These are phyloP conservation scores for Xylaria sp. DNA, from an alignment of 2,329 filamentous ascomycete genomes.

Conservation along the genomic window DNA sequence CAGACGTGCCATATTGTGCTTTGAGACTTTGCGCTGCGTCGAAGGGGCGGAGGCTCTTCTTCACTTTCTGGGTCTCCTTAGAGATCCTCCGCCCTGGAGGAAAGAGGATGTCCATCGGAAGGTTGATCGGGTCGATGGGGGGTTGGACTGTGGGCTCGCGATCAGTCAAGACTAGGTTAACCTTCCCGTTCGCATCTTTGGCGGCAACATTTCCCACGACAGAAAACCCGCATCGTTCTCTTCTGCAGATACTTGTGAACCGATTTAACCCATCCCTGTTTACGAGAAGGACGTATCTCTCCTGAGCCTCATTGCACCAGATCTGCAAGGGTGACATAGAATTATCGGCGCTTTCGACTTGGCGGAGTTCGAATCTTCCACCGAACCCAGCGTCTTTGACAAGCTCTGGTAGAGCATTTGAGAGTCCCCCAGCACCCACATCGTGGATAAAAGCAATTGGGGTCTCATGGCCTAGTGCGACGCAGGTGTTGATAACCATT, in stretches of 20 bases:
- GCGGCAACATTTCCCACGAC: slow-evolving; percentile 79
- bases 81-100: not conserved
- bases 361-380: slow-evolving; percentile 86
- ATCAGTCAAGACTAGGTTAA: slow-evolving; percentile 68
- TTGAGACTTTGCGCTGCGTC: not conserved
- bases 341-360: slow-evolving; percentile 85
- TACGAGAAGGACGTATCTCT: slow-evolving; percentile 90
- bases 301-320: slow-evolving; percentile 90
- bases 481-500: slow-evolving; percentile 96
- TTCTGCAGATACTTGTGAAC: slow-evolving; percentile 67
- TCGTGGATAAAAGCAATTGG: slow-evolving; percentile 70
- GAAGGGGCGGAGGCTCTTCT: slow-evolving; percentile 8
- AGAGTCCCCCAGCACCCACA: slow-evolving; percentile 88
- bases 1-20: slow-evolving; percentile 31
- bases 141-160: slow-evolving; percentile 19
- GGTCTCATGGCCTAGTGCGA: slow-evolving; percentile 47
- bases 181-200: slow-evolving; percentile 62
- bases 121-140: slow-evolving; percentile 23
- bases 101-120: not conserved
- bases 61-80: slow-evolving; percentile 1
- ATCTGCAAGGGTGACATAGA: slow-evolving; percentile 95
- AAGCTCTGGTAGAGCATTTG: slow-evolving; percentile 74
- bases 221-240: slow-evolving; percentile 90
- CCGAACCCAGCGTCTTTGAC: slow-evolving; percentile 78
- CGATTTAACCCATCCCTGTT: slow-evolving; percentile 77